These are phyloP conservation scores for Escovopsis weberi DNA, from an alignment of 2,329 filamentous ascomycete genomes.

Conservation along the genomic window DNA sequence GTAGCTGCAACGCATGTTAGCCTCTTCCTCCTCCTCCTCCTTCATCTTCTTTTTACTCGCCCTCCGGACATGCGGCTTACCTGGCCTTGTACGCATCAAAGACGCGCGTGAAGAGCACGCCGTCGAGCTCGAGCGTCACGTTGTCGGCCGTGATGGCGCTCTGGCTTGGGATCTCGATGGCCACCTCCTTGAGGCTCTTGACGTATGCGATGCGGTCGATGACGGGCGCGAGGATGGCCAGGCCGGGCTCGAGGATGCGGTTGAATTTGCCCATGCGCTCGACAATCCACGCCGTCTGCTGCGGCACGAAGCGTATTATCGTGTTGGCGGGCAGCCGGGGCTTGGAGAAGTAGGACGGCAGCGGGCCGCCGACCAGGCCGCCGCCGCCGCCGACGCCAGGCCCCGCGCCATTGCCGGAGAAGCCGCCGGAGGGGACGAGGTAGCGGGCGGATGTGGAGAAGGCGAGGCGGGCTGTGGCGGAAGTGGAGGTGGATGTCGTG, in stretches of 20 bases:
- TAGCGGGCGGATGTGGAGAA: constrained; percentile 18
- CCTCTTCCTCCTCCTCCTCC: background rate
- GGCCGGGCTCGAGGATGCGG: constrained; percentile 79
- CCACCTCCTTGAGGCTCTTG: constrained; percentile 89
- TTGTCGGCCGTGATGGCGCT: constrained; percentile 98
- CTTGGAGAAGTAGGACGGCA: constrained; percentile 69
- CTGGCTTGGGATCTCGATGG: constrained; percentile 94
- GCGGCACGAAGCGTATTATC: constrained; percentile 90
- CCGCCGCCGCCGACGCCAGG: constrained; percentile 15
- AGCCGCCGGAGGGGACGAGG: constrained; percentile 18
- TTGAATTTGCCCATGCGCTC: constrained; percentile 99
- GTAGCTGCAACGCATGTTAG: constrained; percentile 44
- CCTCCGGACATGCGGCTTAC: constrained; percentile 25
- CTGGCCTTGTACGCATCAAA: constrained; percentile 98
- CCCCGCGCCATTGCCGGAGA: constrained; percentile 13
- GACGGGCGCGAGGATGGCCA: constrained; percentile 79
- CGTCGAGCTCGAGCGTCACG: constrained; percentile 90
- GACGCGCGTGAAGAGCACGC: constrained; percentile 86
- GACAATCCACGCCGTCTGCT: constrained; percentile 98
- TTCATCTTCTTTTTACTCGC: too few species aligned
- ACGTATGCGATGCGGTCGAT: constrained; percentile 96
- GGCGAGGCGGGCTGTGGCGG: constrained; percentile 12
- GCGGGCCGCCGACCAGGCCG: constrained; percentile 10
- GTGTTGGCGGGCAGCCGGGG: constrained; percentile 77
- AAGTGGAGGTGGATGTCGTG: constrained; percentile 1